phyloP scores from a whole-genome alignment of 495 filamentous ascomycete genomes.

The Cenococcum geophilum region DNA sequence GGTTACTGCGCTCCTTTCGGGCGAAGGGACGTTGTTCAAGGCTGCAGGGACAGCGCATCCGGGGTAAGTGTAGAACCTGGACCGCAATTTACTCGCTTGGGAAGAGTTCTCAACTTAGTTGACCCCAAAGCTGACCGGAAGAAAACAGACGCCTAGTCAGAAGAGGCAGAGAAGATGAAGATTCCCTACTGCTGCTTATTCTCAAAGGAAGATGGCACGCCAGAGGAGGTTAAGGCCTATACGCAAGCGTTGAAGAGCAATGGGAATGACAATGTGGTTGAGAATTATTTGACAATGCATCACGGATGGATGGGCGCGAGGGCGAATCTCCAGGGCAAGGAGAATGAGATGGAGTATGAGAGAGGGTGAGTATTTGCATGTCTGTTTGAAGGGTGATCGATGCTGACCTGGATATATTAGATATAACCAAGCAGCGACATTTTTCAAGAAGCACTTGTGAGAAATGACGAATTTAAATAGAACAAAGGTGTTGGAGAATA shows the following conservation, averaged over 20 bases:
- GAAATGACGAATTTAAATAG: background rate
- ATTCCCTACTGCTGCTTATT: slow-evolving; percentile 13
- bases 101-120: background rate
- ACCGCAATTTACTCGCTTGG: background rate
- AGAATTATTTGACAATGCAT: slow-evolving; percentile 49
- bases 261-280: slow-evolving; percentile 42
- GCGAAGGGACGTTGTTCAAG: slow-evolving; percentile 41
- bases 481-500: no score
- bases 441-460: slow-evolving; percentile 2
- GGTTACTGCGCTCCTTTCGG: slow-evolving; percentile 39
- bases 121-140: no score
- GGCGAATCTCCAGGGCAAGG: slow-evolving; percentile 48
- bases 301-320: slow-evolving; percentile 62
- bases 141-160: background rate
- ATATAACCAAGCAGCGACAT: background rate
- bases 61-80: slow-evolving; percentile 29
- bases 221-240: slow-evolving; percentile 26
- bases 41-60: slow-evolving; percentile 50
- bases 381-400: background rate
- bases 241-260: slow-evolving; percentile 40
- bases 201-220: slow-evolving; percentile 9
- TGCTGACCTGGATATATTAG: background rate
- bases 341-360: slow-evolving; percentile 47
- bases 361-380: slow-evolving; percentile 40
- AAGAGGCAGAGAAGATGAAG: background rate